Evolutionary conservation across 352 stramenopile genomes (phyloP).

Genomic region (Pythium pectinolyticum): DNA sequence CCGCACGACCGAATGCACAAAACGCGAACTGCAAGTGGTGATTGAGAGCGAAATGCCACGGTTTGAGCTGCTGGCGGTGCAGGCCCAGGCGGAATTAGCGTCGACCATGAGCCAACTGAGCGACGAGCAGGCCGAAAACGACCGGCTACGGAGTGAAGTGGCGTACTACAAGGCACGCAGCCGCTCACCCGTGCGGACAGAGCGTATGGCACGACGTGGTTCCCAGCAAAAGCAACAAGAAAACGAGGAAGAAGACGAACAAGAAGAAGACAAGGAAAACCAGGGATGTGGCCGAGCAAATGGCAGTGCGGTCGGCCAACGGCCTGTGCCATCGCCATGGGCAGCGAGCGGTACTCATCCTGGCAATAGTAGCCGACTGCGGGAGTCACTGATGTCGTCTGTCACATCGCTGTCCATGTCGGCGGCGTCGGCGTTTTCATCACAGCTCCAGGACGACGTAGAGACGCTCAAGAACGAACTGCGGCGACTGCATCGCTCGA

Average conservation of each 20-base stretch:
- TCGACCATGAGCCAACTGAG: constrained; percentile 23
- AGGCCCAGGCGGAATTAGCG: constrained; percentile 20
- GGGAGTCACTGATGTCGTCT: constrained; percentile 23
- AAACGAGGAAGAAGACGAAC: neutral
- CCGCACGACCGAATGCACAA: constrained; percentile 9
- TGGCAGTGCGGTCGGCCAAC: too few species aligned
- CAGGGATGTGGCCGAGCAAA: too few species aligned
- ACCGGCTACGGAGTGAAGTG: constrained; percentile 19
- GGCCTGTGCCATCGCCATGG: too few species aligned
- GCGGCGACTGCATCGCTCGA: constrained; percentile 23
- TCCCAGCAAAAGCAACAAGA: neutral
- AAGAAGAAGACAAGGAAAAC: constrained; percentile 17
- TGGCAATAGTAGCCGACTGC: constrained; percentile 2
- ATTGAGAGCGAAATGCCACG: constrained; percentile 22
- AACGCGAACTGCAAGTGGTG: constrained; percentile 13
- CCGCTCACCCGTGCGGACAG: constrained; percentile 5
- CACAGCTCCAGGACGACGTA: constrained; percentile 23
- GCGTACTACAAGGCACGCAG: constrained; percentile 25
- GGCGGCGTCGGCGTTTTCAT: constrained; percentile 21
- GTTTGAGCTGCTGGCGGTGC: constrained; percentile 20
- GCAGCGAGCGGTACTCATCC: too few species aligned
- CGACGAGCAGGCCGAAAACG: constrained; percentile 27
- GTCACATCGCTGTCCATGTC: constrained; percentile 19
- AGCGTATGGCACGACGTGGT: neutral
- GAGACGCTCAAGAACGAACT: constrained; percentile 23